phyloP scores from a whole-genome alignment of 345 rosid genomes.

The Bruguiera parviflora region DNA sequence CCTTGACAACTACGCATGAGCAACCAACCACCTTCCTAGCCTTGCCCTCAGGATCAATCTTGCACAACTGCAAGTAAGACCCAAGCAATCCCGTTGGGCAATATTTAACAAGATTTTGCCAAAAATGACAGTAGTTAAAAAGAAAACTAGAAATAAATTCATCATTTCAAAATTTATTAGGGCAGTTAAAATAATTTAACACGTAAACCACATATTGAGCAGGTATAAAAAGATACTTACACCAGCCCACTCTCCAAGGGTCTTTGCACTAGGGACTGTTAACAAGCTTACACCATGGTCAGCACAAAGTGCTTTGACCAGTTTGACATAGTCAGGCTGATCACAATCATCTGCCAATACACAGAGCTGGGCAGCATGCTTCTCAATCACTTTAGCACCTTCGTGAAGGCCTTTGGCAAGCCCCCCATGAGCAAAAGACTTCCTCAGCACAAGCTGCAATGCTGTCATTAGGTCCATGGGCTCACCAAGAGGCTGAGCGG shows the following conservation, averaged over 20 bases:
- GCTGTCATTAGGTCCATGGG: slow-evolving; percentile 76
- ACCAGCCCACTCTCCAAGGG: slow-evolving; percentile 94
- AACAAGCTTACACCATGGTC: slow-evolving; percentile 62
- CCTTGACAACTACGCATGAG: slow-evolving; percentile 86
- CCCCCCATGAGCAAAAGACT: slow-evolving; percentile 66
- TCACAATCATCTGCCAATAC: slow-evolving; percentile 84
- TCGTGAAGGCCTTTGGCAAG: slow-evolving; percentile 75
- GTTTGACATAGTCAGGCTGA: slow-evolving; percentile 76
- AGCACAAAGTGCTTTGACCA: slow-evolving; percentile 74
- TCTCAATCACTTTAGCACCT: slow-evolving; percentile 72
- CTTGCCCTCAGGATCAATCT: slow-evolving; percentile 87
- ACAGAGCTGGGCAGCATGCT: slow-evolving; percentile 66
- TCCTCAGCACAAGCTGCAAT: slow-evolving; percentile 68
- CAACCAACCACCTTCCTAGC: slow-evolving; percentile 90
- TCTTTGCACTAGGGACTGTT: slow-evolving; percentile 74
- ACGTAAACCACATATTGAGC: too few relatives aligned
- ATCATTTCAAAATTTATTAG: too few relatives aligned
- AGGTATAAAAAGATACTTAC: slow-evolving; percentile 35
- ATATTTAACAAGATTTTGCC: background rate
- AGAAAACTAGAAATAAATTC: background rate
- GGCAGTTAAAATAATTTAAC: too few relatives aligned
- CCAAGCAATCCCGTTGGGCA: background rate
- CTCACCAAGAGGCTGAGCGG: slow-evolving; percentile 51
- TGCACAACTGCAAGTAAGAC: slow-evolving; percentile 54
- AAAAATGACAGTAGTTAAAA: background rate